These are phyloP conservation scores for Kentomonas sorsogonicus DNA, from an alignment of 208 protist species.

Conservation along the genomic window DNA sequence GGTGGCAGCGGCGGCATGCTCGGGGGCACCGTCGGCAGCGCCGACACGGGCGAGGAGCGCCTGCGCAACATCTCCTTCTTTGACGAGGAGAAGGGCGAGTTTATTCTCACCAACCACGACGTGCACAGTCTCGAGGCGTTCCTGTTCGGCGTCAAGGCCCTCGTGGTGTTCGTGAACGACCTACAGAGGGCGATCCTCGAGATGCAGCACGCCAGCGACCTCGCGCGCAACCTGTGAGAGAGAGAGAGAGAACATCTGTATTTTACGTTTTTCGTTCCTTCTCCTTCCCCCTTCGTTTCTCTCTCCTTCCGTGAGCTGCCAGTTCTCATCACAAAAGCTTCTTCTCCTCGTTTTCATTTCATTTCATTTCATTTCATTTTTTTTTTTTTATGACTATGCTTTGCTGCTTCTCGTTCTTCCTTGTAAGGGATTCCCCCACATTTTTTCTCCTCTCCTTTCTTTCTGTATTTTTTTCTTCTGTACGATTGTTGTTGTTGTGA, in stretches of 20 bases:
- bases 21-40: neutral
- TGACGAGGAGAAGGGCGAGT: slow-evolving; percentile 60
- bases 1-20: too few species aligned
- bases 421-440: too few species aligned
- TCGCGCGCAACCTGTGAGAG: slow-evolving; percentile 62
- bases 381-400: neutral
- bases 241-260: neutral
- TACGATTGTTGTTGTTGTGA: neutral
- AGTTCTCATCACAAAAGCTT: neutral
- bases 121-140: slow-evolving; percentile 88
- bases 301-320: neutral
- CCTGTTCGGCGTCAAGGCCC: slow-evolving; percentile 67
- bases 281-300: slow-evolving; percentile 4
- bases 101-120: slow-evolving; percentile 80
- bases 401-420: neutral
- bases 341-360: neutral
- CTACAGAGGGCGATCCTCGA: slow-evolving; percentile 77
- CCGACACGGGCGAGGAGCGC: slow-evolving; percentile 12
- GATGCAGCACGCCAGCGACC: slow-evolving; percentile 68
- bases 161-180: slow-evolving; percentile 71
- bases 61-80: slow-evolving; percentile 55
- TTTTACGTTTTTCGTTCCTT: neutral
- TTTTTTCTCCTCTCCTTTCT: neutral
- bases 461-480: too few species aligned
- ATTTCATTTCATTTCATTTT: slow-evolving; percentile 9